These are phyloP conservation scores for Dacryopinax spathularia DNA, from an alignment of 768 basidiomycete genomes.

Conservation along the genomic window DNA sequence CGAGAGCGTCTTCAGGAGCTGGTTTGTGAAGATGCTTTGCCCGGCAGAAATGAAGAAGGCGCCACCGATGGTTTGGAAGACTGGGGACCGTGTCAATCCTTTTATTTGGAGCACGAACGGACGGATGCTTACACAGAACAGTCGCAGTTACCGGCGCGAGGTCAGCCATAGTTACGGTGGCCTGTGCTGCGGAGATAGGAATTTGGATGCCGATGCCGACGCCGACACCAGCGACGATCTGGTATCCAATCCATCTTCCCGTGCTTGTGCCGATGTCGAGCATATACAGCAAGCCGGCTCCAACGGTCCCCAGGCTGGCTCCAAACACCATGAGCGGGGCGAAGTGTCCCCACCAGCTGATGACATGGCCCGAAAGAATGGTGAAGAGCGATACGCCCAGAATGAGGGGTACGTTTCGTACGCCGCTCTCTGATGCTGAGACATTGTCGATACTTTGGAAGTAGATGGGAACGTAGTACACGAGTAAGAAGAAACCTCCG, in stretches of 20 bases:
- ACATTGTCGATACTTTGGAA: not conserved
- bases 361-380: not conserved
- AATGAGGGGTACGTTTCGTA: not conserved
- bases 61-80: not conserved
- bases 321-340: not conserved
- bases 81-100: too few species aligned
- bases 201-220: not conserved
- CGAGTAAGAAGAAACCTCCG: not conserved
- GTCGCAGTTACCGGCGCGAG: not conserved
- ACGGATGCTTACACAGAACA: not conserved
- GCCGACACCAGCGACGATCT: not conserved
- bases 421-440: not conserved
- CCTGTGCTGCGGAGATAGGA: not conserved
- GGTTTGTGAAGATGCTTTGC: not conserved
- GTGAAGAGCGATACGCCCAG: not conserved
- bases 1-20: not conserved
- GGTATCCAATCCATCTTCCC: not conserved
- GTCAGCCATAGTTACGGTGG: not conserved
- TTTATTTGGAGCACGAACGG: too few species aligned
- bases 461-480: not conserved
- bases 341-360: not conserved
- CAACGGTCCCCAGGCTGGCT: not conserved
- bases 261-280: not conserved
- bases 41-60: not conserved
- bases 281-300: not conserved